Conservation (phyloP, 345 rosid species). For the Psidium friedrichsthalianum region DNA sequence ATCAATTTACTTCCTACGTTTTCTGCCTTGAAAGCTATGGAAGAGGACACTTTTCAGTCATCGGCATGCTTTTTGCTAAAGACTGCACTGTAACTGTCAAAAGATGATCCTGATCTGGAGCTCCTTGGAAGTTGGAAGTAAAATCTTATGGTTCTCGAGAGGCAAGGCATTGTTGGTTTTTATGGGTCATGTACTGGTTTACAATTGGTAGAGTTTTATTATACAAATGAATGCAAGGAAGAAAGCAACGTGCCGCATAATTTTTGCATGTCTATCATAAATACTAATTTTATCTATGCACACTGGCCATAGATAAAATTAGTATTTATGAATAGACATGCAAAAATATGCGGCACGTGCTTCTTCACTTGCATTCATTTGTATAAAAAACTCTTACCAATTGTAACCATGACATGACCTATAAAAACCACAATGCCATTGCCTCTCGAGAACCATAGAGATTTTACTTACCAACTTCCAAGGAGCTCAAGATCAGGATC, state of each 20-base stretch:
- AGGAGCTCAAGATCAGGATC: neutral
- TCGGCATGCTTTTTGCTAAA: neutral
- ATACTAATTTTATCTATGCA: neutral
- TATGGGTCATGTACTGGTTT: neutral
- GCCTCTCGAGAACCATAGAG: neutral
- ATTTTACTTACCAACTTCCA: neutral
- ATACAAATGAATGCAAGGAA: neutral
- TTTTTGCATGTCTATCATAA: neutral
- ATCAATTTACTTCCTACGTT: slow-evolving; percentile 20
- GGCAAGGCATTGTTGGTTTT: neutral
- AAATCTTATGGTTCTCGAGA: neutral
- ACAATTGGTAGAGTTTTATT: neutral
- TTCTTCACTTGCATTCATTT: neutral
- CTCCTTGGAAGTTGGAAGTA: neutral
- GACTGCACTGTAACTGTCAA: neutral
- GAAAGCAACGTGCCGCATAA: neutral
- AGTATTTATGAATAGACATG: neutral
- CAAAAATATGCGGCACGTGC: neutral
- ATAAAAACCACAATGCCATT: neutral
- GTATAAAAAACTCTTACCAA: neutral
- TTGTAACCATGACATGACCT: neutral
- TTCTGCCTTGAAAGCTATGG: neutral
- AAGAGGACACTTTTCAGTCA: neutral
- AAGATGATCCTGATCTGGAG: neutral
- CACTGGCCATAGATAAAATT: neutral